A percentile compares a stretch with the other conserved stretches of the same genome.
Evolutionary conservation across 179 eudicot species (phyloP).

Genomic region (Spinacia oleracea): DNA sequence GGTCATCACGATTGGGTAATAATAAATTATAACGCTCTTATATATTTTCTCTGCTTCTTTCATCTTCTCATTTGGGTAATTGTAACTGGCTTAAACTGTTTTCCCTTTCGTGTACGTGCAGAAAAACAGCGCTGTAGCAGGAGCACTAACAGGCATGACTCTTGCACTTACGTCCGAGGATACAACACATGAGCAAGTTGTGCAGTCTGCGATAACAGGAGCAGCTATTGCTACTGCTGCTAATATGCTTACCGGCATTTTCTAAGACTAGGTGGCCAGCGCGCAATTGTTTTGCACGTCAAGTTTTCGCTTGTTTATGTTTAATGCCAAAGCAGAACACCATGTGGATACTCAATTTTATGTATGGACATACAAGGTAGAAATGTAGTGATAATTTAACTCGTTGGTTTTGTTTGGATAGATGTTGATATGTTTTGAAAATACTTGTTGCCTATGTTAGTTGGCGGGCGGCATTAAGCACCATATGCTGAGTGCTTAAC

Average conservation of each 20-base stretch:
- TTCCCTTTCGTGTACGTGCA: conserved; percentile 22
- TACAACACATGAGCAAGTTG: conserved; percentile 69
- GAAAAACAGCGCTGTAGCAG: conserved; percentile 81
- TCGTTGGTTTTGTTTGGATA: background rate
- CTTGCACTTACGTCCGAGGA: conserved; percentile 55
- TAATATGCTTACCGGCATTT: conserved; percentile 62
- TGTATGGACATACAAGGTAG: background rate
- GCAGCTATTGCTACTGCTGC: conserved; percentile 85
- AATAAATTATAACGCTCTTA: background rate
- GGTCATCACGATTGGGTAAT: conserved; percentile 83
- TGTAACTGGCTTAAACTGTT: background rate
- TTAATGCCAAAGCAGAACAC: background rate
- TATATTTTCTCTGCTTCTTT: background rate
- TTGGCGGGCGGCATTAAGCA: no score
- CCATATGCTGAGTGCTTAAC: no score
- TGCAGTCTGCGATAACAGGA: conserved; percentile 81
- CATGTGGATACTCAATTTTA: background rate
- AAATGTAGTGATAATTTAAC: background rate
- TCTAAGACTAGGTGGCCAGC: conserved; percentile 23
- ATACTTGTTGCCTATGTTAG: background rate
- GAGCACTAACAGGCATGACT: conserved; percentile 73
- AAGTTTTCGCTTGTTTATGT: background rate
- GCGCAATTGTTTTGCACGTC: background rate
- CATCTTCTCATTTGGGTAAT: background rate
- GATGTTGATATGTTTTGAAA: background rate